These are phyloP conservation scores for Colletotrichum simmondsii DNA, from an alignment of 2,329 filamentous ascomycete genomes.

Conservation along the genomic window DNA sequence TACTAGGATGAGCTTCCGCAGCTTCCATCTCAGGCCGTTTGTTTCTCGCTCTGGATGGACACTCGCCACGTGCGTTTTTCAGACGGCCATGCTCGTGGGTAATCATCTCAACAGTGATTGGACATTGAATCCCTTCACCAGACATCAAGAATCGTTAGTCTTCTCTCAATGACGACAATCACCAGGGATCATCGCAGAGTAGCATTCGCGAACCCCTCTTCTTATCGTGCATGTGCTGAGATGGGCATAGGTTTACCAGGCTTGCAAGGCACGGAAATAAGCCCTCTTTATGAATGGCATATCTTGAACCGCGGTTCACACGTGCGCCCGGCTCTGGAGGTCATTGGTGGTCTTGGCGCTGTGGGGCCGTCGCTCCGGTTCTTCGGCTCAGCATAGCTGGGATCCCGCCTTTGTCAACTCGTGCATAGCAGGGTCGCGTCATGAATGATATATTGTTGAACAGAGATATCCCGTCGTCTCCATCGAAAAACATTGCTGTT, in stretches of 20 bases:
- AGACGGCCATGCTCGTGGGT: conserved; percentile 21
- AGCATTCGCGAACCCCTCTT: not conserved
- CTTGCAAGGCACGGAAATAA: not conserved
- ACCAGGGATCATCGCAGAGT: not conserved
- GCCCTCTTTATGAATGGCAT: not conserved
- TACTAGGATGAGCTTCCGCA: not conserved
- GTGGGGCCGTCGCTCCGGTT: conserved; percentile 1
- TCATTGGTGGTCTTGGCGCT: conserved; percentile 6
- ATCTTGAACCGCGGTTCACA: not conserved
- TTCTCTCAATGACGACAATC: conserved; percentile 9
- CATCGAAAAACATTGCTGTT: no score
- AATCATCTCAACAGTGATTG: conserved; percentile 16
- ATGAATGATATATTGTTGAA: no score
- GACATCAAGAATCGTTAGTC: not conserved
- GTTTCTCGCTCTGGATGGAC: not conserved
- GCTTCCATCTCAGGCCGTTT: not conserved
- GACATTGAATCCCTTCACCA: not conserved
- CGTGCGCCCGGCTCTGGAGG: not conserved
- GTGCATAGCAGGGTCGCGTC: no score
- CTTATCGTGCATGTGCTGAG: not conserved
- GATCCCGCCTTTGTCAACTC: no score
- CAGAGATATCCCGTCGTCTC: no score
- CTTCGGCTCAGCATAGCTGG: not conserved
- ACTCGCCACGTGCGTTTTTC: not conserved
- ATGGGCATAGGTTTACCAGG: not conserved